Percentiles rank a stretch among this genome's conserved stretches.
Evolutionary conservation across 177 flowering plant species (phyloP).

Genomic region (Vitis hybrid): DNA sequence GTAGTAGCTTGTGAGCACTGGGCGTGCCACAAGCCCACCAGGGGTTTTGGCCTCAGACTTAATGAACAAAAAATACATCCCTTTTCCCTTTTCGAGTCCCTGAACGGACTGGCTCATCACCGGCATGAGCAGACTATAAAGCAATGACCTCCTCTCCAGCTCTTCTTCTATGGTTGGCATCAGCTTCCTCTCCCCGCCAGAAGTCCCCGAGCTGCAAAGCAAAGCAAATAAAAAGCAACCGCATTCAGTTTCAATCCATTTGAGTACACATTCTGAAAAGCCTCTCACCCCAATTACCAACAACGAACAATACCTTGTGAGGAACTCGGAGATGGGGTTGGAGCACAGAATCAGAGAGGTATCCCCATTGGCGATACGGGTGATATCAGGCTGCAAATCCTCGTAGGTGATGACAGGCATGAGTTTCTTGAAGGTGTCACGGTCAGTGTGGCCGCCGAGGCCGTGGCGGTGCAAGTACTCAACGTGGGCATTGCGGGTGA

Average conservation of each 20-base stretch:
- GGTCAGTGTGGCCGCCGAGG: slow-evolving; percentile 64
- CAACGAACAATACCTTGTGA: slow-evolving; percentile 55
- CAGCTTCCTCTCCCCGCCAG: slow-evolving; percentile 89
- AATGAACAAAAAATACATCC: slow-evolving; percentile 88
- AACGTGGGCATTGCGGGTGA: slow-evolving; percentile 64
- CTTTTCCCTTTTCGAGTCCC: slow-evolving; percentile 84
- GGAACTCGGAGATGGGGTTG: slow-evolving; percentile 82
- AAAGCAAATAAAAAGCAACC: slow-evolving; percentile 4
- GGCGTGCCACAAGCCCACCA: slow-evolving; percentile 77
- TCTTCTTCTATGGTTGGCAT: slow-evolving; percentile 96
- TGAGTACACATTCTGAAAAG: not conserved
- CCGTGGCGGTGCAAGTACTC: slow-evolving; percentile 73
- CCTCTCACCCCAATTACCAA: not conserved
- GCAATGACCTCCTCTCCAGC: slow-evolving; percentile 58
- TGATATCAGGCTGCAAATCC: slow-evolving; percentile 61
- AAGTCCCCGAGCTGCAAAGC: slow-evolving; percentile 79
- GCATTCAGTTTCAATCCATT: not conserved
- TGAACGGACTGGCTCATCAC: slow-evolving; percentile 88
- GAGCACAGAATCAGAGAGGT: slow-evolving; percentile 70
- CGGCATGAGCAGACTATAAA: slow-evolving; percentile 85
- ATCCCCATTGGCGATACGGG: slow-evolving; percentile 78
- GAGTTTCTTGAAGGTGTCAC: slow-evolving; percentile 70
- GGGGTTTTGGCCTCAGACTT: slow-evolving; percentile 89
- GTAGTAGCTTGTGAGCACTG: slow-evolving; percentile 90
- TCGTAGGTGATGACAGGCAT: slow-evolving; percentile 80